Conservation (phyloP, 257 asterid species). For the Ligustrum vulgare region DNA sequence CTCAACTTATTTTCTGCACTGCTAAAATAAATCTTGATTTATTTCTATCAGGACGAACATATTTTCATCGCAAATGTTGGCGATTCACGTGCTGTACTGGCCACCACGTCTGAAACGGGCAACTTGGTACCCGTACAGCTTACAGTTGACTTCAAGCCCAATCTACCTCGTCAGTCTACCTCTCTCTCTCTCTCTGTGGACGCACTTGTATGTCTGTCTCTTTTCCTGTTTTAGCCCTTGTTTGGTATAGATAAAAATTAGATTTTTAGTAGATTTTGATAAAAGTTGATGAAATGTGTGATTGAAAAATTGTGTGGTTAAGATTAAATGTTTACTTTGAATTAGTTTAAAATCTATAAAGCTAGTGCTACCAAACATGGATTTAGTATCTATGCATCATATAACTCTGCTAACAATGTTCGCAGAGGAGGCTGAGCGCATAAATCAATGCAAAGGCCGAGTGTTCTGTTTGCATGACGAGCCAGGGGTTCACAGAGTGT, state of each 20-base stretch:
- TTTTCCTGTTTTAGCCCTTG: too few species aligned
- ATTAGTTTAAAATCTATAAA: too few species aligned
- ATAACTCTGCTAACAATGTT: not conserved
- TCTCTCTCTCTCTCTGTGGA: not conserved
- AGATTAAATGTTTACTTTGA: too few species aligned
- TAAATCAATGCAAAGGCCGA: conserved; percentile 64
- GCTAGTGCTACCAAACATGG: too few species aligned
- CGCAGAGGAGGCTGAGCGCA: conserved; percentile 87
- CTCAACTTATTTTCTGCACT: not conserved
- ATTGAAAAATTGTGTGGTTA: too few species aligned
- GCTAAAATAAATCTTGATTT: not conserved
- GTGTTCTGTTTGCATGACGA: conserved; percentile 78
- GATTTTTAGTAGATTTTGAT: too few species aligned
- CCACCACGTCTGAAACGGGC: conserved; percentile 68
- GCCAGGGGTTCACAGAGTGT: conserved; percentile 81
- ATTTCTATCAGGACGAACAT: conserved; percentile 60
- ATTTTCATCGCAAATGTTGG: conserved; percentile 82
- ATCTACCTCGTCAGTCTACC: conserved; percentile 71
- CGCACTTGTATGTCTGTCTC: not conserved
- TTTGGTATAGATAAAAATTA: too few species aligned
- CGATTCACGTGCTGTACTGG: conserved; percentile 93
- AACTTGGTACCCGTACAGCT: conserved; percentile 72
- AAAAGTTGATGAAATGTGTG: too few species aligned
- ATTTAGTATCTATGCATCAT: not conserved
- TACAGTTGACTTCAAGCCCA: conserved; percentile 89